Evolutionary conservation across 2,329 filamentous ascomycete genomes (phyloP).

Genomic region (Neoscytalidium dimidiatum): DNA sequence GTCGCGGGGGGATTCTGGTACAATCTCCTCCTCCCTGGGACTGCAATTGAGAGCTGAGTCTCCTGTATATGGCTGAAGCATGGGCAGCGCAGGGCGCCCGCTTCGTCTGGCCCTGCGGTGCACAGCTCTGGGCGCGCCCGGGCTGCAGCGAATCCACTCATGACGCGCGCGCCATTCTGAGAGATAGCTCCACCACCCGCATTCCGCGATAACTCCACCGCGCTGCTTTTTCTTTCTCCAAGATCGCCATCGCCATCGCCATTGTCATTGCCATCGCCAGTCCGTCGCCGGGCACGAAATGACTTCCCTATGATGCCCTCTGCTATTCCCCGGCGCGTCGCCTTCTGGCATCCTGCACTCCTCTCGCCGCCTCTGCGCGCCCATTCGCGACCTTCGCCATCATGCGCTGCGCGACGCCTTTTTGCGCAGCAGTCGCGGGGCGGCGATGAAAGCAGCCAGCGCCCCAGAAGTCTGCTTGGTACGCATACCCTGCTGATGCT

Average conservation of each 20-base stretch:
- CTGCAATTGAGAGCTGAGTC: background rate
- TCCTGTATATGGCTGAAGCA: background rate
- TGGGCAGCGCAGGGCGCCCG: background rate
- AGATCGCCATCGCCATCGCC: background rate
- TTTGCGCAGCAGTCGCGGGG: background rate
- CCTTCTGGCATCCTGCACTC: background rate
- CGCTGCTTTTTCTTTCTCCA: background rate
- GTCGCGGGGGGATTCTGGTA: background rate
- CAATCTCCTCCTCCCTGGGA: too few relatives aligned
- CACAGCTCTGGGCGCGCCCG: background rate
- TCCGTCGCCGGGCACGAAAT: background rate
- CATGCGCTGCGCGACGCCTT: background rate
- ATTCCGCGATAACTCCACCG: background rate
- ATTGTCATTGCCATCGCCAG: too few relatives aligned
- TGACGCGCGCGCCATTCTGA: conserved; percentile 1
- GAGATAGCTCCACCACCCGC: conserved; percentile 6
- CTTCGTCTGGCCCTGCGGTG: background rate
- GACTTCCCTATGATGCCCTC: background rate
- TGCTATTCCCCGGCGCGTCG: background rate
- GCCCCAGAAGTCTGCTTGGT: conserved; percentile 11
- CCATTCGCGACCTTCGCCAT: background rate
- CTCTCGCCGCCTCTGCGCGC: background rate
- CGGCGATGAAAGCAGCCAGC: background rate
- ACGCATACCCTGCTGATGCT: background rate
- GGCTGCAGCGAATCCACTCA: background rate